Evolutionary conservation across 345 rosid species (phyloP), one percentile per base, ranked within the genome.

Genomic region (Eutrema heterophyllum): DNA sequence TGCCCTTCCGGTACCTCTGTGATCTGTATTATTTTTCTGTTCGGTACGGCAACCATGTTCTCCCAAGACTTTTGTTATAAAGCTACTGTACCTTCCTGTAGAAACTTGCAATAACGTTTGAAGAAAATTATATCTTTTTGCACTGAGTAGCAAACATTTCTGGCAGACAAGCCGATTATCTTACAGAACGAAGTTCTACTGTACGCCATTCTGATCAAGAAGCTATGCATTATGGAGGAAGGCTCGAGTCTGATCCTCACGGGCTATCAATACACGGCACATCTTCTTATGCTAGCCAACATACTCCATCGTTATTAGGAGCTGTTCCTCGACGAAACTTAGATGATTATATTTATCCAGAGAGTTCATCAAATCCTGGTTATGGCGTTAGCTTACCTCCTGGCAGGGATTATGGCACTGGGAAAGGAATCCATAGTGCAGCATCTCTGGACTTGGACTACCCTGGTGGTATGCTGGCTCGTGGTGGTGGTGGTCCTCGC

Each of bases 321-420:
- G 97, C 98, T 68, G 96, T 80, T 76, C 98, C 97, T 4, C 84
- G 87, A 64, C 92, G 90, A 79, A 92, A 84, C 68, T 80, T 83
- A 58, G 99, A 96, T 41, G 97, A 96, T 71, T 83, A 87, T 64
- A 52, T 86, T n/a, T 83, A 90, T 73, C 67, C 84, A 51, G 92
- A 86, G 62, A 82, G 82, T 68, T 83, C 92, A 44, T 80, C 91
- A 33, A 92, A 96, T 81, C 99, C 99, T 13, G 99, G 98, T 60
- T 92, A 96, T 82, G 98, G 97, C 36, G 96, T 96, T 74, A 96
- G 99, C 83, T 79, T 96, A 75, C 99, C 99, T 82, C 98, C 99
- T 65, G 97, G 98, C 33, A 84, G 98, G 81, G 94, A 95, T 78
- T 92, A 92, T 81, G 95, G 92, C 52, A 66, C 91, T 13, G 92